Evolutionary conservation across 164 flowering plant genomes (phyloP).

Genomic region (Magnolia changhungtana): DNA sequence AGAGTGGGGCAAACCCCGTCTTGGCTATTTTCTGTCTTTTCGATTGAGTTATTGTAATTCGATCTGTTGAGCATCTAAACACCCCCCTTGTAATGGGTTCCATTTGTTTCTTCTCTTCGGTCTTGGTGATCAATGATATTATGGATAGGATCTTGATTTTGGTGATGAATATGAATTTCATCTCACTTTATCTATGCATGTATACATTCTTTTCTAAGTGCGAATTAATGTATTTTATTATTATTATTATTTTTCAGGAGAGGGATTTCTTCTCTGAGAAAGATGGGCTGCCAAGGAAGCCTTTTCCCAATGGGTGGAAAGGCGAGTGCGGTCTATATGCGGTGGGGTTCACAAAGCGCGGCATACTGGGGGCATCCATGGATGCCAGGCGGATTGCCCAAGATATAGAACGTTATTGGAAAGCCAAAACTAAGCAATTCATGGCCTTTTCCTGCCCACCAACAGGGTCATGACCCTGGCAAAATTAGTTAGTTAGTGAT

Average conservation of each 20-base stretch:
- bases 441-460: constrained; percentile 17
- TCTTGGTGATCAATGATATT: no score
- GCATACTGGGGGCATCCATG: constrained; percentile 66
- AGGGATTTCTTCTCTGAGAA: constrained; percentile 54
- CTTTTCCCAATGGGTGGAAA: constrained; percentile 86
- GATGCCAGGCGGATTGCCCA: constrained; percentile 66
- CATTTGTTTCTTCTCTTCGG: no score
- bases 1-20: no score
- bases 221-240: background rate
- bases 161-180: background rate
- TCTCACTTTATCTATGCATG: background rate
- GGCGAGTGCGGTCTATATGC: constrained; percentile 69
- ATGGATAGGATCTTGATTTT: background rate
- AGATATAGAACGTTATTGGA: constrained; percentile 51
- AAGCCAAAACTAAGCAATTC: constrained; percentile 26
- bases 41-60: no score
- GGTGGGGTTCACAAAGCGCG: constrained; percentile 83
- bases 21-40: no score
- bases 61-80: no score
- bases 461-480: background rate
- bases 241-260: constrained; percentile 33
- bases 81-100: no score
- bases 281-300: constrained; percentile 65
- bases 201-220: no score
- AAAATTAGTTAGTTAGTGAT: background rate